Conservation (phyloP, 192 early-diverging fungal species). For the Backusella tuberculispora region DNA sequence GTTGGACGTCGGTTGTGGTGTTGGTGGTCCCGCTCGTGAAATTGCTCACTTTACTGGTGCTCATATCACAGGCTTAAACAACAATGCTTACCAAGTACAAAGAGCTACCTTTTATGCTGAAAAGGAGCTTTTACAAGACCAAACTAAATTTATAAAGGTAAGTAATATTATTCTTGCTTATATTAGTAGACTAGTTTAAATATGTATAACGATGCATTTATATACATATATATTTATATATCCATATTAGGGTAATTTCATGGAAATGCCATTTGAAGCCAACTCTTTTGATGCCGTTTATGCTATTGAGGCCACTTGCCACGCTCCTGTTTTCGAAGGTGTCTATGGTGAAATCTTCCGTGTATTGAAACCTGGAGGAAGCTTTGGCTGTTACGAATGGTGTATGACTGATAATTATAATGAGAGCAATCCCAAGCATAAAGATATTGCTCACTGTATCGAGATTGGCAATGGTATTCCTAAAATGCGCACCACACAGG, state of each 20-base stretch:
- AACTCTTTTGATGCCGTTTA: slow-evolving; percentile 87
- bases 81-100: slow-evolving; percentile 93
- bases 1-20: slow-evolving; percentile 95
- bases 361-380: slow-evolving; percentile 89
- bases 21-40: slow-evolving; percentile 93
- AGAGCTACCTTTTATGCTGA: slow-evolving; percentile 75
- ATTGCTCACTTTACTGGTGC: slow-evolving; percentile 90
- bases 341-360: slow-evolving; percentile 91
- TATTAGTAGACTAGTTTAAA: not conserved
- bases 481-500: slow-evolving; percentile 76
- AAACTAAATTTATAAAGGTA: slow-evolving; percentile 55
- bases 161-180: not conserved
- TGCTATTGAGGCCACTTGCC: slow-evolving; percentile 95
- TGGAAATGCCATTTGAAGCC: slow-evolving; percentile 86
- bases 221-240: not conserved
- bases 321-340: slow-evolving; percentile 81
- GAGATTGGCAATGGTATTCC: slow-evolving; percentile 92
- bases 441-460: slow-evolving; percentile 77
- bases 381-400: slow-evolving; percentile 97
- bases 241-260: slow-evolving; percentile 78
- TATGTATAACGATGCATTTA: not conserved
- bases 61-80: slow-evolving; percentile 90
- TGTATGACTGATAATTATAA: slow-evolving; percentile 89
- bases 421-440: slow-evolving; percentile 70
- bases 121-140: slow-evolving; percentile 62